phyloP scores from a whole-genome alignment of 2,329 filamentous ascomycete genomes.

The Lecanicillium sp. region DNA sequence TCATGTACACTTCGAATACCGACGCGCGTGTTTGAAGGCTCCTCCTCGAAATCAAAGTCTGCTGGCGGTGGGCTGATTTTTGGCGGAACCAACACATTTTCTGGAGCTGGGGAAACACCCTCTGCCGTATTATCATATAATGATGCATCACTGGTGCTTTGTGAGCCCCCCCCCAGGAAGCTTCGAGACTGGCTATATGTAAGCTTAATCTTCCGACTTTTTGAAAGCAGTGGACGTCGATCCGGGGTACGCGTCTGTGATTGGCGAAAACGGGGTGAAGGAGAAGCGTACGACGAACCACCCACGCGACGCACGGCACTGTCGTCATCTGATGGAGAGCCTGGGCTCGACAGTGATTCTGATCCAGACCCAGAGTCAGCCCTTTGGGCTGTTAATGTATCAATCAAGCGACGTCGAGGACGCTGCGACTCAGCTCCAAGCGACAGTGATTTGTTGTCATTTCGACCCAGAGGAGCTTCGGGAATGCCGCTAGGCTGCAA shows the following conservation, averaged over 20 bases:
- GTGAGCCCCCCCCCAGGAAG: conserved; percentile 17
- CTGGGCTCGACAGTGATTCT: not conserved
- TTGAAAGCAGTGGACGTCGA: conserved; percentile 17
- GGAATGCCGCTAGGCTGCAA: no score
- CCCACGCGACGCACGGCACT: not conserved
- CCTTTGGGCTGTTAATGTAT: conserved; percentile 31
- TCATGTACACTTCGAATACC: conserved; percentile 58
- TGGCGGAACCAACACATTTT: conserved; percentile 1
- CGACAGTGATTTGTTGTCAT: no score
- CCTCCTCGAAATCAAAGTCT: conserved; percentile 23
- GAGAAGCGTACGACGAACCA: conserved; percentile 1
- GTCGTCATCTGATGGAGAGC: not conserved
- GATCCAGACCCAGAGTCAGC: conserved; percentile 19
- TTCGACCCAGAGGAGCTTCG: no score
- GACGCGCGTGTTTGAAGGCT: conserved; percentile 29
- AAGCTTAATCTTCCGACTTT: conserved; percentile 23
- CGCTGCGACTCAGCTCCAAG: no score
- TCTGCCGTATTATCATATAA: conserved; percentile 3
- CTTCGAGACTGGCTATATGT: conserved; percentile 27
- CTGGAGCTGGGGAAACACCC: not conserved
- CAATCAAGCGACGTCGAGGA: conserved; percentile 28
- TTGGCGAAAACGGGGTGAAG: not conserved
- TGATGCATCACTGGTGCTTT: conserved; percentile 13
- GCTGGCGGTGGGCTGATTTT: conserved; percentile 10
- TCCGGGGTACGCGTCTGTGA: conserved; percentile 14